Conservation (phyloP, 306 rosid genomes). For the Rosa chinensis region DNA sequence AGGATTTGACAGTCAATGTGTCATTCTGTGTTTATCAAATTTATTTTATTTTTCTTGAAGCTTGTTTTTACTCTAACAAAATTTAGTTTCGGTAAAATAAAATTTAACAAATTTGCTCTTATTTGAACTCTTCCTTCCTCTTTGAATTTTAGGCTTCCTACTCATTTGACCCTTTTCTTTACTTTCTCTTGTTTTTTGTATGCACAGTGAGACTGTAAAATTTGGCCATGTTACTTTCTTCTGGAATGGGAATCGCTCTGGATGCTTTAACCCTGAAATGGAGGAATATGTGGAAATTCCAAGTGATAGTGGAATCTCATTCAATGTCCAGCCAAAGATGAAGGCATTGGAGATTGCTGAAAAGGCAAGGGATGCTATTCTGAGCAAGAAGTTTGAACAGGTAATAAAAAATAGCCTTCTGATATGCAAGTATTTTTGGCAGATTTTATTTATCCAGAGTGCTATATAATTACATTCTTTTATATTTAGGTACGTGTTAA, state of each 20-base stretch:
- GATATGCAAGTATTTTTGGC: neutral
- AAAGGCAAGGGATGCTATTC: slow-evolving; percentile 90
- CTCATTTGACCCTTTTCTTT: neutral
- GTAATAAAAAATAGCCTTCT: slow-evolving; percentile 25
- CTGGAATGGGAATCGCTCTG: slow-evolving; percentile 99
- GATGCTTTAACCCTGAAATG: slow-evolving; percentile 65
- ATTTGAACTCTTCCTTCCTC: neutral
- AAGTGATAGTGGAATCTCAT: slow-evolving; percentile 88
- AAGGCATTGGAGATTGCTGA: slow-evolving; percentile 90
- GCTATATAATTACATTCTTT: slow-evolving; percentile 13
- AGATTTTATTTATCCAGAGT: neutral
- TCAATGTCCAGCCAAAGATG: slow-evolving; percentile 87
- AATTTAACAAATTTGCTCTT: neutral
- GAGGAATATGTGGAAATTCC: slow-evolving; percentile 94
- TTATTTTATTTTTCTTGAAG: neutral
- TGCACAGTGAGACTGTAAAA: slow-evolving; percentile 89
- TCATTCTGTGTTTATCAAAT: neutral
- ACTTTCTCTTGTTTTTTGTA: neutral
- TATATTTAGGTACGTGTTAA: slow-evolving; percentile 80
- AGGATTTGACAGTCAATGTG: neutral
- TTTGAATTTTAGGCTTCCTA: neutral
- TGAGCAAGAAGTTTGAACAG: slow-evolving; percentile 75
- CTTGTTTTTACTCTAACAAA: neutral
- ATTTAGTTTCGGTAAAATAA: neutral
- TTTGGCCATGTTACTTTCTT: slow-evolving; percentile 98